Evolutionary conservation across 306 rosid genomes (phyloP).

Genomic region (Leucaena leucocephala): DNA sequence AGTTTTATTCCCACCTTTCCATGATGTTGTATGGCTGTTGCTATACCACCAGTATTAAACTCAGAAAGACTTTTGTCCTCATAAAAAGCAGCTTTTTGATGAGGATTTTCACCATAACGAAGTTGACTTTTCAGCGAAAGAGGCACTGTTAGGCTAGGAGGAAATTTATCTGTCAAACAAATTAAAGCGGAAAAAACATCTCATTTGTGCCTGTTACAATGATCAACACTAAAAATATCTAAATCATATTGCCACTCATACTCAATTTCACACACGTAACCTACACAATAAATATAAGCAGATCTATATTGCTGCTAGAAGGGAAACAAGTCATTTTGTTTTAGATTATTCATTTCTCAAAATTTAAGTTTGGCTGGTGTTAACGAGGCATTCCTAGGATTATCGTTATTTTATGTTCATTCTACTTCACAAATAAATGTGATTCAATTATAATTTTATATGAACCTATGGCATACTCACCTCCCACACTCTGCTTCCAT

Average conservation of each 20-base stretch:
- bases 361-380: neutral
- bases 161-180: constrained; percentile 68
- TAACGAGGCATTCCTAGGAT: neutral
- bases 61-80: constrained; percentile 82
- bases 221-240: constrained; percentile 8
- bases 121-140: constrained; percentile 66
- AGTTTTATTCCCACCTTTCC: constrained; percentile 66
- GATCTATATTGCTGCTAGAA: neutral
- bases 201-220: constrained; percentile 7
- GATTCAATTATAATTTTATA: constrained; percentile 10
- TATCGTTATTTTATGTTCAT: constrained; percentile 12
- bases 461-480: constrained; percentile 40
- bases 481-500: constrained; percentile 85
- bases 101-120: constrained; percentile 98
- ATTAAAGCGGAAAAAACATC: constrained; percentile 28
- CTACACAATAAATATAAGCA: neutral
- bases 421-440: constrained; percentile 10
- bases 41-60: constrained; percentile 87
- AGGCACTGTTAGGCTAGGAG: constrained; percentile 78
- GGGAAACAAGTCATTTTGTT: neutral
- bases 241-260: constrained; percentile 15
- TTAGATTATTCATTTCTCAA: neutral
- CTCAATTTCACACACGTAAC: neutral
- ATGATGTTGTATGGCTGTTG: constrained; percentile 89
- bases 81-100: constrained; percentile 86